Base-by-base conservation (phyloP, 192 early-diverging fungal genomes). In the Entophlyctis luteolus region DNA sequence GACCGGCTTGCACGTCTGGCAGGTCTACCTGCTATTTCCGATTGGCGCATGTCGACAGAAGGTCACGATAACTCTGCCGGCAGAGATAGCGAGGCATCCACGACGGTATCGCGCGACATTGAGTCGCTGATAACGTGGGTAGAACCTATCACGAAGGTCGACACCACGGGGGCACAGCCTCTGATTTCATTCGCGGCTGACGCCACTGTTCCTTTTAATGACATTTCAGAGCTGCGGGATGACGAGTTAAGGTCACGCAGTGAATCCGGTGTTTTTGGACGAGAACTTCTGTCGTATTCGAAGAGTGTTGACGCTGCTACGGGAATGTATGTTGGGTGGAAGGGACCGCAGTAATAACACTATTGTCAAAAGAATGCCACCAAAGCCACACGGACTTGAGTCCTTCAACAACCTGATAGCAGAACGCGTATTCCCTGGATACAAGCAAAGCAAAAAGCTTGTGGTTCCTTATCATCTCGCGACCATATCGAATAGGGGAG, bases 381-480 rank as follows among this genome's bases (percentile, higher is more conserved):
- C n/a, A n/a, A n/a, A n/a, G n/a, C n/a, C n/a, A n/a, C n/a, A n/a
- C n/a, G n/a, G n/a, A 2, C 47, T 63, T 14, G 60, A 63, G 18
- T 6, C 60, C 14, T 63, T 63, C 60, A 63, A 63, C 47, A 34
- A 25, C 4, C 29, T 49, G 5, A 33, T 63, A n/a, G 60, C 60
- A 1, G 60, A 63, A 49, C 42, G 60, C 46, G 60, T 63, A 22
- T 63, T 63, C 32, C 60, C 28, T 18, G 60, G 60, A 5, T 63
- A 63, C 60, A 63, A 63, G 31, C 10, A 47, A 4, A 27, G 23
- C 2, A 31, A 63, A 28, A 63, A 63, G 31, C 48, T 63, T 45
- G 31, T 63, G n/a, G 60, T 63, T 6, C 60, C 60, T 16, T 63
- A 49, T 49, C 60, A 63, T 49, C 47, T 63, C 5, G 42, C 60